phyloP scores from a whole-genome alignment of 2,329 filamentous ascomycete genomes.

The Fusarium cyanostomum region DNA sequence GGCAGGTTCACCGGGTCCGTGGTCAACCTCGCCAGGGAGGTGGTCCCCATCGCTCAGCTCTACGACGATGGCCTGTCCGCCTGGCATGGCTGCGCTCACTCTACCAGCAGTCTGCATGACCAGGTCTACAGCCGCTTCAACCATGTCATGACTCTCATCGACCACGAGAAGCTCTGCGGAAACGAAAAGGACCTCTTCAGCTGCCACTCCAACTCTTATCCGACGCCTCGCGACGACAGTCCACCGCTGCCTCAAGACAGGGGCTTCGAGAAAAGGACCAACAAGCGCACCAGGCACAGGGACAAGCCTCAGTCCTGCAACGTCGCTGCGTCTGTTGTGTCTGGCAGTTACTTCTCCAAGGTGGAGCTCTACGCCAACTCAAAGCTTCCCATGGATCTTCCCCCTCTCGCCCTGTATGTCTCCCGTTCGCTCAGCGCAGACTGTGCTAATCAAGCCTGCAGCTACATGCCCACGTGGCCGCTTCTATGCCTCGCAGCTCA shows the following conservation, averaged over 20 bases:
- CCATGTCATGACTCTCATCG: constrained; percentile 76
- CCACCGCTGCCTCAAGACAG: constrained; percentile 9
- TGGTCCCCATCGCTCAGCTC: constrained; percentile 50
- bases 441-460: constrained; percentile 42
- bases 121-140: constrained; percentile 71
- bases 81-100: constrained; percentile 54
- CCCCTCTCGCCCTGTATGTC: constrained; percentile 72
- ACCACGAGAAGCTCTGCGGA: constrained; percentile 65
- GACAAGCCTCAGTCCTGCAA: constrained; percentile 18
- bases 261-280: constrained; percentile 13
- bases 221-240: neutral
- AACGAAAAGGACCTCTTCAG: constrained; percentile 64
- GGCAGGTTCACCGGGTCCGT: constrained; percentile 53
- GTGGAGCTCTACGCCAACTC: constrained; percentile 84
- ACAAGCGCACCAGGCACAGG: constrained; percentile 32
- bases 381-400: constrained; percentile 72
- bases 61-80: constrained; percentile 56
- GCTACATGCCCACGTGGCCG: constrained; percentile 78
- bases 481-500: constrained; percentile 81
- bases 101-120: constrained; percentile 62
- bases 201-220: constrained; percentile 44
- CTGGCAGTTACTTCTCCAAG: constrained; percentile 75
- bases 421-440: neutral
- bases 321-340: constrained; percentile 43
- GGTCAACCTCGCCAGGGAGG: constrained; percentile 54